phyloP scores from a whole-genome alignment of 1,139 yeast species.

The Wickerhamomyces sp. region DNA sequence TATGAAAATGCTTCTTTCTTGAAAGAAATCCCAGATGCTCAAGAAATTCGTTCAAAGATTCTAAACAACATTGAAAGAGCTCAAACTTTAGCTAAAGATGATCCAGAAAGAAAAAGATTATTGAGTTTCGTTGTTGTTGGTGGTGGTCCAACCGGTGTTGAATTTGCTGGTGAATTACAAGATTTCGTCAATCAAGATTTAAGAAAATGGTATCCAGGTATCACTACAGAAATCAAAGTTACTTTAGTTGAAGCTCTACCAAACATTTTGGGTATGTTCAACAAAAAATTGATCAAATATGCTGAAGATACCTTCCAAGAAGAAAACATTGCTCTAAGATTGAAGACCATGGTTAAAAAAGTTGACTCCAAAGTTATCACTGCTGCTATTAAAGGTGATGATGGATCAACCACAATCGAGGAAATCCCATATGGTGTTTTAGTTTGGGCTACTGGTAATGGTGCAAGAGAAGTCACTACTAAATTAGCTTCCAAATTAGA shows the following conservation, averaged over 20 bases:
- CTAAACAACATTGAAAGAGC: constrained; percentile 76
- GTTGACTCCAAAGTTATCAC: constrained; percentile 66
- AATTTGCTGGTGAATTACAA: constrained; percentile 85
- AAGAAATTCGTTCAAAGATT: constrained; percentile 67
- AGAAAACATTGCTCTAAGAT: constrained; percentile 68
- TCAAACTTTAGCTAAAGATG: constrained; percentile 65
- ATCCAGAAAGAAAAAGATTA: constrained; percentile 70
- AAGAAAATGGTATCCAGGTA: constrained; percentile 81
- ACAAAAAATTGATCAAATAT: constrained; percentile 78
- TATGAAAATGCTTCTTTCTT: constrained; percentile 76
- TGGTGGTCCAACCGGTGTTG: constrained; percentile 94
- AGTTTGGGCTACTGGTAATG: constrained; percentile 98
- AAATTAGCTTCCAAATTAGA: constrained; percentile 66
- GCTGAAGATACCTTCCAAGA: constrained; percentile 79
- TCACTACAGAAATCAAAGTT: constrained; percentile 77
- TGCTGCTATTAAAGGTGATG: constrained; percentile 71
- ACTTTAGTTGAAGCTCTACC: constrained; percentile 89
- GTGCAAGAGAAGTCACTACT: constrained; percentile 73
- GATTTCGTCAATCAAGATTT: constrained; percentile 92
- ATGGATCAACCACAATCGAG: constrained; percentile 34
- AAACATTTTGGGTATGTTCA: constrained; percentile 81
- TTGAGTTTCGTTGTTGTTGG: constrained; percentile 78
- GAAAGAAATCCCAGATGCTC: constrained; percentile 82
- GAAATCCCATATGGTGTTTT: constrained; percentile 86
- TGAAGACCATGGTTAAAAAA: constrained; percentile 83